These are phyloP conservation scores for Phytophthora ohioensis DNA, from an alignment of 352 stramenopile species.

Conservation along the genomic window DNA sequence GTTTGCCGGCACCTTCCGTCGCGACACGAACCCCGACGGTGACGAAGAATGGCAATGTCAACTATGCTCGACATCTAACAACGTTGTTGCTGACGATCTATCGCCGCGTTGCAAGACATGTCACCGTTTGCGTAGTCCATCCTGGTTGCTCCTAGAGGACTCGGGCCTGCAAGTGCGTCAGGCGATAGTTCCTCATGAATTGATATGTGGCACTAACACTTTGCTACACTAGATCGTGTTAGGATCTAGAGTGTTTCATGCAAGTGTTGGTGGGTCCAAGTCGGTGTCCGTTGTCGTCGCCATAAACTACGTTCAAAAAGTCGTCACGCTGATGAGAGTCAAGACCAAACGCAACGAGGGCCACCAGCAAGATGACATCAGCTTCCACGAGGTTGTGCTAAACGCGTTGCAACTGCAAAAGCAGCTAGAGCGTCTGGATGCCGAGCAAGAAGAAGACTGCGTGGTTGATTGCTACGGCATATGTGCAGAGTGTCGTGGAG, in stretches of 20 bases:
- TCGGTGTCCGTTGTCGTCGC: conserved; percentile 30
- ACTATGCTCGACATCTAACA: conserved; percentile 23
- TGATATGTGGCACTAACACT: background rate
- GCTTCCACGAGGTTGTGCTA: conserved; percentile 45
- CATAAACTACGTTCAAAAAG: conserved; percentile 34
- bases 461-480: conserved; percentile 49
- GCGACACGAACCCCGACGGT: background rate
- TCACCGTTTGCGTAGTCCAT: conserved; percentile 24
- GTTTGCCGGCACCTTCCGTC: conserved; percentile 19
- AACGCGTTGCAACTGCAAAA: conserved; percentile 38
- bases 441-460: conserved; percentile 24
- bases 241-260: conserved; percentile 35
- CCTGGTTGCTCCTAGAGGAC: conserved; percentile 42
- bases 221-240: conserved; percentile 25
- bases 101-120: conserved; percentile 25
- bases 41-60: conserved; percentile 25
- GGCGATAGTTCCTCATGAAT: background rate
- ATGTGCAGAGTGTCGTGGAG: conserved; percentile 54
- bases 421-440: conserved; percentile 35
- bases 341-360: conserved; percentile 17
- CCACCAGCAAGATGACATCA: background rate
- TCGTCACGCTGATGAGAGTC: conserved; percentile 29
- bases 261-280: conserved; percentile 17
- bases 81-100: background rate
- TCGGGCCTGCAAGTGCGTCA: conserved; percentile 32